phyloP scores from a whole-genome alignment of 176 grass and related monocot species.

The Cocos nucifera region DNA sequence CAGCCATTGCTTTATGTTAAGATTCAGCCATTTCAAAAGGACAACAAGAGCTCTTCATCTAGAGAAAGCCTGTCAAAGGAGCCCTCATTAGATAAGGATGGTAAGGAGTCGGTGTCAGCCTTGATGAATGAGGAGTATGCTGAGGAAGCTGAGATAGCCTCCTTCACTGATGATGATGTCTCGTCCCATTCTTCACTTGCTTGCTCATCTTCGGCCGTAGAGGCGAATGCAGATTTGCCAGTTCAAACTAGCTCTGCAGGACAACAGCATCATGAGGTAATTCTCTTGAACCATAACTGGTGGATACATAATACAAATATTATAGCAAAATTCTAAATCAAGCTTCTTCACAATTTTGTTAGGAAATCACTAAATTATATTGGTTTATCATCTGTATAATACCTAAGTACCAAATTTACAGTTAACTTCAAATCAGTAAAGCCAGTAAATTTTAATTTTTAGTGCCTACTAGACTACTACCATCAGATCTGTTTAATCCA shows the following conservation, averaged over 20 bases:
- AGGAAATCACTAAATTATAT: too few relatives aligned
- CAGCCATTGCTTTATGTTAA: constrained; percentile 62
- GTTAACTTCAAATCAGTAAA: too few relatives aligned
- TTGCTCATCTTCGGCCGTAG: constrained; percentile 26
- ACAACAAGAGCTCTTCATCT: constrained; percentile 35
- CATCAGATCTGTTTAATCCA: too few relatives aligned
- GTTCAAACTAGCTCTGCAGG: constrained; percentile 21
- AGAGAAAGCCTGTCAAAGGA: constrained; percentile 50
- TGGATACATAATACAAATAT: neutral
- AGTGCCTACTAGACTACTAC: too few relatives aligned
- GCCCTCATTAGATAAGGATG: constrained; percentile 19
- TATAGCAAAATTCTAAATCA: too few relatives aligned
- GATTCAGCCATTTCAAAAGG: constrained; percentile 58
- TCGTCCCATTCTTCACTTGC: constrained; percentile 18
- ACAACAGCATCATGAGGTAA: constrained; percentile 48
- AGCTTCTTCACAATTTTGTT: too few relatives aligned
- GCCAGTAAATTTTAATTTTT: too few relatives aligned
- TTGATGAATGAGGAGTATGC: constrained; percentile 25
- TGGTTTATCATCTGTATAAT: too few relatives aligned
- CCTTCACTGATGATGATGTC: constrained; percentile 81
- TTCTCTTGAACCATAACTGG: neutral
- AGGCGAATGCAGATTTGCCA: constrained; percentile 18
- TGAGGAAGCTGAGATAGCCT: constrained; percentile 73
- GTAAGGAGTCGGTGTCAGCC: neutral
- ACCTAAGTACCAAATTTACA: too few relatives aligned